Base-by-base conservation (phyloP, 2,329 filamentous ascomycete genomes). In the Aureobasidium leucospermi region DNA sequence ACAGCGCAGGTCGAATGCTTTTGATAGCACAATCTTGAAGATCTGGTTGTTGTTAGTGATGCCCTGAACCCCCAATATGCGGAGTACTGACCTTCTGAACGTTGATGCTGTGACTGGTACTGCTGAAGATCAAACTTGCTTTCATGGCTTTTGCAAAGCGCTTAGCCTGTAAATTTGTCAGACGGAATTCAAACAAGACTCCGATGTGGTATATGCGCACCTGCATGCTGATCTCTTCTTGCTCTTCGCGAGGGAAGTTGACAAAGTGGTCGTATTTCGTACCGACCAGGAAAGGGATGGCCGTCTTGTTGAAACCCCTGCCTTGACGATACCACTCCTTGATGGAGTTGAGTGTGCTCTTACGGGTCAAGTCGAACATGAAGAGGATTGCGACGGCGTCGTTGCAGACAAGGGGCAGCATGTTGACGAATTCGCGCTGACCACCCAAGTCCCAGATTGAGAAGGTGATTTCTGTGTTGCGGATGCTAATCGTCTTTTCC, bases 231-330 rank as follows among this genome's bases (percentile, higher is more conserved):
- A 99, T 99, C 76, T 99, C 94, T 74, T 99, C 94, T 73, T 99
- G 94, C 71, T 99, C 94, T 72, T 97, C 93, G 43, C 89, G 84
- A 0, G 94, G 92, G 70, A 99, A 96, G 76, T 97, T 99, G 75
- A 99, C 93, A 77, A 99, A 99, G 71, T 97, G 94, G 70, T 99
- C 94, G 74, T 97, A 99, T 75, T 99, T 99, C 38, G 94, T 99
- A 62, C 94, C 94, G 16, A 99, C 90, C 28, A 99, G 76, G 70
- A 99, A 96, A 0, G 94, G 94, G 66, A 99, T 99, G n/a, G 94
- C 94, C 13, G 94, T 99, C 81, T 99, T 99, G 81, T 99, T 99
- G 81, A 99, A 99, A 28, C 94, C 94, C 64, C 94, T 84, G 49
- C 94, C 94, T 76, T 99, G 94, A 59, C 94, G 85, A 73, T 99